Conservation (phyloP, 1,284 basidiomycete species). For the Cutaneotrichosporon sp. region DNA sequence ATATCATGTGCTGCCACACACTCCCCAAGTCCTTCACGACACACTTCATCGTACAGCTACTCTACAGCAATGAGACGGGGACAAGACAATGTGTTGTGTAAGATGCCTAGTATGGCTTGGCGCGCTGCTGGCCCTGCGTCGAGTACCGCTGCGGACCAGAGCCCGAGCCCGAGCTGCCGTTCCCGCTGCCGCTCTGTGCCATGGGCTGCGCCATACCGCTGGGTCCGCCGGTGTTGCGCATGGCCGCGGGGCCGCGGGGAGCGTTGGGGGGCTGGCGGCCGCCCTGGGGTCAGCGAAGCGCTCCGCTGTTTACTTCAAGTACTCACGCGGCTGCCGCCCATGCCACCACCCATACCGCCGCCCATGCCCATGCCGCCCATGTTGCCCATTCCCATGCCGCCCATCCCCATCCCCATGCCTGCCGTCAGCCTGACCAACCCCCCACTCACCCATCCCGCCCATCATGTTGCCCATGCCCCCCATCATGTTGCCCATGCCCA, state of each 20-base stretch:
- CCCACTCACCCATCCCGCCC: slow-evolving; percentile 55
- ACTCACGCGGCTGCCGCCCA: slow-evolving; percentile 29
- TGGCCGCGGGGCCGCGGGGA: slow-evolving; percentile 55
- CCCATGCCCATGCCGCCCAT: slow-evolving; percentile 55
- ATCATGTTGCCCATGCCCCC: slow-evolving; percentile 54
- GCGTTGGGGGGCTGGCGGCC: slow-evolving; percentile 40
- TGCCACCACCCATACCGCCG: slow-evolving; percentile 49
- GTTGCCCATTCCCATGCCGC: slow-evolving; percentile 24
- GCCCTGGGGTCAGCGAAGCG: slow-evolving; percentile 11
- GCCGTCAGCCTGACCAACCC: slow-evolving; percentile 1
- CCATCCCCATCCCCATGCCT: slow-evolving; percentile 27
- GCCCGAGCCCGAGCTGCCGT: slow-evolving; percentile 56
- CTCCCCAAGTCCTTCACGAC: neutral
- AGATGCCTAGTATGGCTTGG: slow-evolving; percentile 45
- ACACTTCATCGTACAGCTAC: slow-evolving; percentile 2
- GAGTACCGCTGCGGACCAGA: slow-evolving; percentile 69
- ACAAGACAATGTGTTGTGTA: neutral
- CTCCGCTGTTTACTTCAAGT: no score
- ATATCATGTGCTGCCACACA: no score
- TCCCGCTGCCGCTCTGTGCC: slow-evolving; percentile 56
- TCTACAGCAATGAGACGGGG: neutral
- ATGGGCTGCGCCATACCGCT: slow-evolving; percentile 50
- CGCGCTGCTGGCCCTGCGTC: slow-evolving; percentile 48
- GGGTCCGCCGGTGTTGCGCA: slow-evolving; percentile 42
- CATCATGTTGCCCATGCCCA: slow-evolving; percentile 38